Evolutionary conservation across 345 rosid genomes (phyloP), one percentile per base, ranked within the genome.

Genomic region (Euphorbia tirucalli): DNA sequence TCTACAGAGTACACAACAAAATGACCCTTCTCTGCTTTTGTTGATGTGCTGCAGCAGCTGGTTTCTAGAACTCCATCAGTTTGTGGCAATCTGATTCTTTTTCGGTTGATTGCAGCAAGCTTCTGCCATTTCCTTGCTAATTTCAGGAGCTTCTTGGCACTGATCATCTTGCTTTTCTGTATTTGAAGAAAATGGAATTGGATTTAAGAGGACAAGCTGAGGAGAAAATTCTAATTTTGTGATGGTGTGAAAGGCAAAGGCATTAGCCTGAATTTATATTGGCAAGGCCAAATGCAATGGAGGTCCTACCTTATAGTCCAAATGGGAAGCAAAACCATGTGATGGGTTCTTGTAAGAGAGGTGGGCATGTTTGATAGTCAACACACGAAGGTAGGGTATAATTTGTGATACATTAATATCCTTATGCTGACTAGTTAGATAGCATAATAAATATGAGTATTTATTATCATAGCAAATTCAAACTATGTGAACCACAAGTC

Each of bases 71-170:
- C 13, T 19, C 14, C 28, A 62, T n/a, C 1, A 7, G 39, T 7
- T 5, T n/a, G 65, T n/a, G 70, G 30, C 8, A 14, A 39, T 22
- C 44, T 57, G 11, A 65, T 25, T 19, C 70, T 31, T 39, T 72
- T 39, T 43, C 61, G 24, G 49, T 59, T 31, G 2, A 21, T 28
- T 9, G 44, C 57, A 19, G 65, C 70, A 0, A 65, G 1, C 19
- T 65, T 64, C 54, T 50, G 69, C 75, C 75, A 72, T 41, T 65
- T 72, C 64, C 50, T 72, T 16, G 69, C 70, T 59, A 60, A 30
- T 46, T 60, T 60, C 4, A 61, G 35, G 43, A 61, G 67, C n/a
- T 71, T 61, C 48, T 48, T 71, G 48, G 59, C 14, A 19, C 67
- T 71, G 27, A 61, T 48, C 68, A 71, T 71, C 67, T 71, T 71